These are phyloP conservation scores for Ustilago cynodontis DNA, from an alignment of 1,284 basidiomycete species.

Conservation along the genomic window DNA sequence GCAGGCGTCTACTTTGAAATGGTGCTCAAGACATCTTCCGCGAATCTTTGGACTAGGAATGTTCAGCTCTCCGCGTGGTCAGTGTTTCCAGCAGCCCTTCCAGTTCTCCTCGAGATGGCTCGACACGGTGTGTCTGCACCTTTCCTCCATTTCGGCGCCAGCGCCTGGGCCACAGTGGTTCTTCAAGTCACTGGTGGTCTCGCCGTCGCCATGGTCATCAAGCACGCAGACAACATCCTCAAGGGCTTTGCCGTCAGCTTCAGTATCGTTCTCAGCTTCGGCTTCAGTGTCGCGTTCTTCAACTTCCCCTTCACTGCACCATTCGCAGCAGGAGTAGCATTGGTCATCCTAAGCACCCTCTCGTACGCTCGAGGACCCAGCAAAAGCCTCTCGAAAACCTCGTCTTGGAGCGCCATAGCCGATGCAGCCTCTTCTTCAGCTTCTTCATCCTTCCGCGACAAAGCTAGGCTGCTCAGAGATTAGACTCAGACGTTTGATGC, in stretches of 20 bases:
- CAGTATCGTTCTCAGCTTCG: conserved; percentile 91
- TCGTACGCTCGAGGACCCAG: conserved; percentile 74
- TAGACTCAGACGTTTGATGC: neutral
- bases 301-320: conserved; percentile 85
- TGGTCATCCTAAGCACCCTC: conserved; percentile 89
- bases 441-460: conserved; percentile 29
- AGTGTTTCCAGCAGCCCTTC: conserved; percentile 86
- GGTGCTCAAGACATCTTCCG: conserved; percentile 88
- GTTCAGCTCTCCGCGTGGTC: conserved; percentile 95
- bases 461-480: conserved; percentile 35
- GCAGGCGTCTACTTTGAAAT: conserved; percentile 99
- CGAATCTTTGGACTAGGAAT: conserved; percentile 95
- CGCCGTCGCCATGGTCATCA: conserved; percentile 80
- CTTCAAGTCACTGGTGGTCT: conserved; percentile 91
- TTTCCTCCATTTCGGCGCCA: conserved; percentile 76
- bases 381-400: conserved; percentile 12
- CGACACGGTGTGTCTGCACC: conserved; percentile 57
- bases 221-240: conserved; percentile 73
- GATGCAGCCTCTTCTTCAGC: conserved; percentile 28
- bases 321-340: conserved; percentile 83
- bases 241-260: conserved; percentile 88
- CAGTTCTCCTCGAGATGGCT: conserved; percentile 77
- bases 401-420: conserved; percentile 26
- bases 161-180: conserved; percentile 90
- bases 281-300: conserved; percentile 88